Evolutionary conservation across 345 rosid genomes (phyloP), one percentile per base, ranked within the genome.

Genomic region (Reutealis trisperma): DNA sequence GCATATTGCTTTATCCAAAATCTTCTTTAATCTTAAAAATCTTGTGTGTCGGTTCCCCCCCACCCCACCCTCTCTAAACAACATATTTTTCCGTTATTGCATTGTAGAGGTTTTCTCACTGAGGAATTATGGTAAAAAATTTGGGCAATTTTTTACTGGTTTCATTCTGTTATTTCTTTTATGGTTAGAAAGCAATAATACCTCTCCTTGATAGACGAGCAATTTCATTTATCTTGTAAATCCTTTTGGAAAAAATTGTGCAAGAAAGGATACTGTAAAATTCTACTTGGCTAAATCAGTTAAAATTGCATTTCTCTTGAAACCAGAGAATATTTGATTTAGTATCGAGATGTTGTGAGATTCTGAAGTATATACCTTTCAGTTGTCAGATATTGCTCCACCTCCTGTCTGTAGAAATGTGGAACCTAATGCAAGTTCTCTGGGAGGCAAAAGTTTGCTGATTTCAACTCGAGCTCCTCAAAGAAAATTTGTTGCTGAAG

Each of bases 361-460:
- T 65, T 41, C 12, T 37, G 4, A 37, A 34, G 10, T 37, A 45
- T 37, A 18, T 19, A 16, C 19, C 13, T 65, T 65, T 65, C 70
- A 41, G 70, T 11, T 65, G 27, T 65, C 25, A 19, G 70, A 65
- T 16, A 41, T 34, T 64, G 68, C 70, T 41, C 70, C 70, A 41
- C 22, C 21, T 47, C 70, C 45, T 18, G 32, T 5, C 32, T 32
- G 13, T 19, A 44, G 68, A 64, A 42, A 41, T 41, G 41, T 37
- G 41, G 70, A 21, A 66, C 25, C 45, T 11, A 66, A 66, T 66
- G n/a, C 70, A 66, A 41, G 13, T 19, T 18, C 22, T 37, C 10
- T 66, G 27, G 70, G 52, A 66, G 51, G 49, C 25, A 66, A 66
- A 66, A 66, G 44, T 16, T 66, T 66, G 27, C 51, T 1, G 22